Conservation (phyloP, 805 yeast genomes). For the Debaryomyces maramus region DNA sequence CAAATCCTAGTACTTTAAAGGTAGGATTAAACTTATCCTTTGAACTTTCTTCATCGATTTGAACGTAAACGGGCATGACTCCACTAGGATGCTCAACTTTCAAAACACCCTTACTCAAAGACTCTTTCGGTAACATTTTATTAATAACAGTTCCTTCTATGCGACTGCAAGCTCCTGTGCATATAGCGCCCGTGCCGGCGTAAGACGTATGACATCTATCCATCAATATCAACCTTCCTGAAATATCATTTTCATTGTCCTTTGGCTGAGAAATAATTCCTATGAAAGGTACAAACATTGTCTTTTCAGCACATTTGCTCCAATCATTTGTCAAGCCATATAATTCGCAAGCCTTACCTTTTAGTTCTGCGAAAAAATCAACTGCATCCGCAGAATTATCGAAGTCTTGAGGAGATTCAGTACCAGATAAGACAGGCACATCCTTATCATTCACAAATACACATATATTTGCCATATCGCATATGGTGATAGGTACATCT, state of each 20-base stretch:
- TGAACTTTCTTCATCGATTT: neutral
- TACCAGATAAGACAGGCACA: neutral
- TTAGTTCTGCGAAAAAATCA: neutral
- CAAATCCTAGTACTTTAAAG: neutral
- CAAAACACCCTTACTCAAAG: neutral
- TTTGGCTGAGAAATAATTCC: neutral
- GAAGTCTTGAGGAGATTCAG: neutral
- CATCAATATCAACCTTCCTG: neutral
- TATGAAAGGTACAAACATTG: neutral
- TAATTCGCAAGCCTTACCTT: neutral
- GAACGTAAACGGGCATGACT: neutral
- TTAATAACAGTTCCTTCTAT: neutral
- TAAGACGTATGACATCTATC: neutral
- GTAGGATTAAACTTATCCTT: neutral
- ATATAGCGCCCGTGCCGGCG: conserved; percentile 1
- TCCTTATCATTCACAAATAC: neutral
- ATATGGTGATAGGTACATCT: neutral
- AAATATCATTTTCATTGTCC: neutral
- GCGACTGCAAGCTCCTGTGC: neutral
- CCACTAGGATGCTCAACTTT: conserved; percentile 3
- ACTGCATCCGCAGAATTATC: neutral
- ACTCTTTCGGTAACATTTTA: neutral
- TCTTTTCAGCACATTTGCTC: neutral
- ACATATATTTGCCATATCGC: conserved; percentile 1
- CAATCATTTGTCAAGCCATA: neutral